Evolutionary conservation across 345 rosid species (phyloP).

Genomic region (Lagerstroemia speciosa): DNA sequence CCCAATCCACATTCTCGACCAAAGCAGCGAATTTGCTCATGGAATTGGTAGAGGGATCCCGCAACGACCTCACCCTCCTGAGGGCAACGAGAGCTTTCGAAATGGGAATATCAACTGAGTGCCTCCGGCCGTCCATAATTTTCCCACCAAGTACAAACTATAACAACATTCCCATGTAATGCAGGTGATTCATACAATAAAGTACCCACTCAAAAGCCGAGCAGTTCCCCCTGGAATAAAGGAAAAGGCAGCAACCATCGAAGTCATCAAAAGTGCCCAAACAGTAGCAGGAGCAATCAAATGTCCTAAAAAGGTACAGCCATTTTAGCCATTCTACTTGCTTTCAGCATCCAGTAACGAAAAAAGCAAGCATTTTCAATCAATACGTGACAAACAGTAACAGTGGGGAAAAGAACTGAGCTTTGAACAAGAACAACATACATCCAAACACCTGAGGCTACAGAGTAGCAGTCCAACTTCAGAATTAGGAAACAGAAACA

Average conservation of each 20-base stretch:
- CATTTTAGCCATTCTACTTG: not conserved
- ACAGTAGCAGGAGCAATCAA: slow-evolving; percentile 1
- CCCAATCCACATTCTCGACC: slow-evolving; percentile 81
- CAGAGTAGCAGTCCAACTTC: slow-evolving; percentile 2
- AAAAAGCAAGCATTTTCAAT: not conserved
- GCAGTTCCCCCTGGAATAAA: slow-evolving; percentile 24
- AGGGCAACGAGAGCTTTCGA: slow-evolving; percentile 83
- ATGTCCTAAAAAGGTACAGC: slow-evolving; percentile 1
- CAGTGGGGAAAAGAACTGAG: not conserved
- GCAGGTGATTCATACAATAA: not conserved
- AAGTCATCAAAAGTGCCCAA: slow-evolving; percentile 7
- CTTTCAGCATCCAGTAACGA: not conserved
- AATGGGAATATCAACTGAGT: slow-evolving; percentile 86
- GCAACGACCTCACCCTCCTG: slow-evolving; percentile 80
- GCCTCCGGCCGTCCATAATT: slow-evolving; percentile 67
- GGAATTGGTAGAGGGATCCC: slow-evolving; percentile 91
- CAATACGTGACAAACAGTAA: not conserved
- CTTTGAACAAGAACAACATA: not conserved
- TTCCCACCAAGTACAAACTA: not conserved
- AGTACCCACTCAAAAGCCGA: not conserved
- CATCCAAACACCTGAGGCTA: not conserved
- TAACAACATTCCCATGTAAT: not conserved
- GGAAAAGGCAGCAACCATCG: slow-evolving; percentile 6
- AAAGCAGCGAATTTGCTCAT: slow-evolving; percentile 87
- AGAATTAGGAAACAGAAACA: not conserved